Evolutionary conservation across 2,329 filamentous ascomycete genomes (phyloP), one percentile per base, ranked within the genome.

Genomic region (Talaromyces albobiverticillius): DNA sequence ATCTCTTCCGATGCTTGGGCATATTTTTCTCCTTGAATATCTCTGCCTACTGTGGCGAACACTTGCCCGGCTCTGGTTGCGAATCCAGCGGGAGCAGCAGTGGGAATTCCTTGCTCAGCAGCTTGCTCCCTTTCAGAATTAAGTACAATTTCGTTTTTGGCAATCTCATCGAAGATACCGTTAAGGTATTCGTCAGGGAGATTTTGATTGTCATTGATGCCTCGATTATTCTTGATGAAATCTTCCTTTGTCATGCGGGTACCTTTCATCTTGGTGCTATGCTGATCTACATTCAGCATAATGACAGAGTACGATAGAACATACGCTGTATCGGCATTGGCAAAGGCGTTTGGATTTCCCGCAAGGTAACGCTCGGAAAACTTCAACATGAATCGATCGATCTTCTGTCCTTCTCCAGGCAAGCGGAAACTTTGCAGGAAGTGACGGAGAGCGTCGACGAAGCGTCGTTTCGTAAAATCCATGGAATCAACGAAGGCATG

Each of bases 331-430:
- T 99, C 95, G 2, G 94, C 95, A 65, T 97, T 99, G 32, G 94
- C 94, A 71, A 96, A 99, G 1, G 94, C 93, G 66, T 96, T 96
- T 0, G 94, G 94, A 62, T 99, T 99, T 26, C 92, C 92, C 57
- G 87, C 88, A 49, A 95, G 89, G 69, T 99, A 99, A 57, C 93
- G 86, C 71, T 97, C 93, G 9, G 94, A 94, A 73, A 97, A 99
- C 71, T 99, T 99, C 61, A 99, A 78, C 94, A 99, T 97, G 74
- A 97, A 95, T 46, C 94, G 89, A 83, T 99, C 94, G 61, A 99
- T 99, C 77, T 99, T 99, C 69, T 99, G 94, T 0, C 92, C 92
- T 72, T 99, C 94, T 57, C 94, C 94, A 0, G 94, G 94, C 13
- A 99, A 78, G 59, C 94, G 88, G 78, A 99, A 99, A 25, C 90